Base-by-base conservation (phyloP, 805 yeast genomes). In the Diddensiella transvaalensis region DNA sequence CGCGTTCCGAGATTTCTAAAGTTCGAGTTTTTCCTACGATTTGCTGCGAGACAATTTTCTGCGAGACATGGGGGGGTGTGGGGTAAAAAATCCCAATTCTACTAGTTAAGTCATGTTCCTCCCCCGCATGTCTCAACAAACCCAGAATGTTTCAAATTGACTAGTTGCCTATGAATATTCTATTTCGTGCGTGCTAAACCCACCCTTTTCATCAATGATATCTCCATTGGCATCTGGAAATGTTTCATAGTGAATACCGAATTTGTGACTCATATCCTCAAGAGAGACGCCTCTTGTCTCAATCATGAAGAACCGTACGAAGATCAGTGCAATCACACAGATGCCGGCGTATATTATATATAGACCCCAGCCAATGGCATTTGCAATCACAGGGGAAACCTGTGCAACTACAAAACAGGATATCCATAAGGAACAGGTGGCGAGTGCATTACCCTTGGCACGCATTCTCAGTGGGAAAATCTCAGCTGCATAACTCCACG, bases 371-470 rank as follows among this genome's bases (percentile, higher is more conserved):
- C 30, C 23, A 15, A 45, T 38, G 3, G 43, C 22, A 38, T 47
- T 42, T 11, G 40, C 26, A 3, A 44, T 44, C 11, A 47, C 50
- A 15, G 50, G 46, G 13, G 50, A 38, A 4, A 47, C 50, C 78
- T 80, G 77, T 38, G 80, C 86, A 38, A 82, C 81, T 48, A 80
- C 70, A 56, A 80, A 82, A 62, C 54, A 79, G 55, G 73, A 72
- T 41, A 77, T 58, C 85, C 85, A 80, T 33, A 46, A 67, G 78
- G 80, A 49, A 78, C 78, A 71, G 4, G 85, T 78, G 8, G 77
- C 65, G 41, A 73, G 64, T 13, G 80, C 71, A 11, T 78, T 65
- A 33, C 79, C 76, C 52, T 79, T 74, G 44, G 85, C 79, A 72
- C 84, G 76, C 59, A 79, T 76, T 72, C 82, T 72, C 46, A 78